Evolutionary conservation across 805 yeast genomes (phyloP), one percentile per base, ranked within the genome.

Genomic region (Starmerella bombi): DNA sequence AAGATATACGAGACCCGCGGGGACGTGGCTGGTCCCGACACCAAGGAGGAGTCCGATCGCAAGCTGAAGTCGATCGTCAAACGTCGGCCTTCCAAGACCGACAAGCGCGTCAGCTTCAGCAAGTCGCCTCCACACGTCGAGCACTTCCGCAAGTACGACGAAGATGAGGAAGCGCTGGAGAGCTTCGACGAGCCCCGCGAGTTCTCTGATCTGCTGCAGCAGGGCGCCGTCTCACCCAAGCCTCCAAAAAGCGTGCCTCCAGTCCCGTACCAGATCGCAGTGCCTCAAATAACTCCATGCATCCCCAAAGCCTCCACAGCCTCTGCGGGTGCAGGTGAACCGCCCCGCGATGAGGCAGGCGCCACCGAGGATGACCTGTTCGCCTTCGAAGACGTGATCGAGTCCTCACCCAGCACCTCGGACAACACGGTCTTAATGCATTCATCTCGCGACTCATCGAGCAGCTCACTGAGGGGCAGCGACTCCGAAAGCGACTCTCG

Each of bases 61-160:
- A 39, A 36, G 29, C 43, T 49, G 29, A 51, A 51, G 27, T 44
- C 51, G 3, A 43, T 46, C 17, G 51, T 51, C 22, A 51, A 51
- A 33, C 49, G 51, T 9, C 42, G 45, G 25, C 49, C 55, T 20
- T 50, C 51, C 16, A 19, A 30, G 15, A 17, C 38, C 19, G 51
- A 44, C 25, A 52, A 52, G 38, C 50, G 49, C 20, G 54, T 52
- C 14, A 42, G 49, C 25, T 52, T 52, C 39, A 41, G 48, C 33
- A 34, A 31, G 12, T 43, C 46, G 30, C 56, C 56, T 15, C 52
- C 51, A 6, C 38, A 28, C 3, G 38, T 38, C 10, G 45, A 37
- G 37, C 30, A 32, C n/a, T 20, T 34, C 25, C 25, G 39, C 17
- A 37, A 27, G 8, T 29, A 32, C 19, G 20, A 20, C 20, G 42